phyloP scores from a whole-genome alignment of 139 green algal species.

The Haematococcus lacustris region DNA sequence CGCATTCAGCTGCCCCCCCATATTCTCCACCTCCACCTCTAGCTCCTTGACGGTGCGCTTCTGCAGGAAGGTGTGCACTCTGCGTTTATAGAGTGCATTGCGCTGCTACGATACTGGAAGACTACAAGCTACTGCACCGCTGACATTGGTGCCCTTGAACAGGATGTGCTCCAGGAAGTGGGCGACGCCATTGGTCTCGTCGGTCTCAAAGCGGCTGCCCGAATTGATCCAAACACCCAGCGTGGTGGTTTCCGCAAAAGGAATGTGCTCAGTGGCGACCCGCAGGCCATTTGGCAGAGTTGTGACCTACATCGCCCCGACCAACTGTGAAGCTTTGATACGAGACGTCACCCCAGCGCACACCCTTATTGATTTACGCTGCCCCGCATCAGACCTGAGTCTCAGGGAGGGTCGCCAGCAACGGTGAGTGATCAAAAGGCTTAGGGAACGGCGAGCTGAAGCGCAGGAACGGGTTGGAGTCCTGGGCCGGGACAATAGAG shows the following conservation, averaged over 20 bases:
- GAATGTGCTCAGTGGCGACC: slow-evolving; percentile 81
- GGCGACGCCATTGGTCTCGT: slow-evolving; percentile 86
- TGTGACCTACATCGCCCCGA: too few species aligned
- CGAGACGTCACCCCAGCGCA: too few species aligned
- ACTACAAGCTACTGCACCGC: not conserved
- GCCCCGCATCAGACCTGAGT: too few species aligned
- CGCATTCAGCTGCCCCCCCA: slow-evolving; percentile 95
- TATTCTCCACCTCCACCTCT: slow-evolving; percentile 96
- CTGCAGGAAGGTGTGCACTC: too few species aligned
- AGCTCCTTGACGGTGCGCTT: slow-evolving; percentile 70
- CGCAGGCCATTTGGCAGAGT: slow-evolving; percentile 86
- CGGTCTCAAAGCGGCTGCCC: slow-evolving; percentile 86
- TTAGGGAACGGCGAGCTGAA: slow-evolving; percentile 68
- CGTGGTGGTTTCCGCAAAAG: slow-evolving; percentile 81
- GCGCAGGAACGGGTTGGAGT: slow-evolving; percentile 69
- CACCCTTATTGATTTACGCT: too few species aligned
- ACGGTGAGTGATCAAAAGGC: slow-evolving; percentile 43
- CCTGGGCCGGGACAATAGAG: too few species aligned
- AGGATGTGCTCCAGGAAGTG: slow-evolving; percentile 99
- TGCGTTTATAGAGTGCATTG: too few species aligned
- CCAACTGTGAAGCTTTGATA: too few species aligned
- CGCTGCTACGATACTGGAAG: too few species aligned
- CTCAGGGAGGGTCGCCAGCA: slow-evolving; percentile 71
- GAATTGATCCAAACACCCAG: slow-evolving; percentile 97
- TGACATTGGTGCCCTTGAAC: slow-evolving; percentile 94